Conservation (phyloP, 331 rosid genomes). For the Stylosanthes scabra region DNA sequence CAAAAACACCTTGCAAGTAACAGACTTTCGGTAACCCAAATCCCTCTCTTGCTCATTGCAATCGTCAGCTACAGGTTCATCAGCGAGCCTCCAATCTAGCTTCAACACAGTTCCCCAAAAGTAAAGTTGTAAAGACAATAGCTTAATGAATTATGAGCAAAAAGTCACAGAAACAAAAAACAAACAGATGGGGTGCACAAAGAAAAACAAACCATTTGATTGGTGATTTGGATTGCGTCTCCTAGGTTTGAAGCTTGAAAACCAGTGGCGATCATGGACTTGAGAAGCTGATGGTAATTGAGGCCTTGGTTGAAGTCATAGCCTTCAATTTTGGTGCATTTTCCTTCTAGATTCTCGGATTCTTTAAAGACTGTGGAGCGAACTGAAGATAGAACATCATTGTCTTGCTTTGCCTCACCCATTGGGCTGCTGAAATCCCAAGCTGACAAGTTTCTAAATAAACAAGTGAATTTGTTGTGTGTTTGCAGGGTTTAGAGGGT, state of each 20-base stretch:
- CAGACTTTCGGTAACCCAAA: constrained; percentile 53
- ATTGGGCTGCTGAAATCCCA: no score
- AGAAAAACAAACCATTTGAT: constrained; percentile 68
- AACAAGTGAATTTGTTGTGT: no score
- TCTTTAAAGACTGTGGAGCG: constrained; percentile 68
- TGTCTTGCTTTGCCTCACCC: constrained; percentile 49
- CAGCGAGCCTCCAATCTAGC: constrained; percentile 92
- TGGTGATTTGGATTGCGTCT: constrained; percentile 72
- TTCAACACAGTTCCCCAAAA: constrained; percentile 50
- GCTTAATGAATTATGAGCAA: no score
- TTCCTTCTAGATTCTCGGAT: constrained; percentile 68
- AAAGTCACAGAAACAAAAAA: neutral
- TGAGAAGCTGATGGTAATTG: constrained; percentile 63
- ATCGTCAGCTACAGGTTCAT: constrained; percentile 63
- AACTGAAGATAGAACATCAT: constrained; percentile 26
- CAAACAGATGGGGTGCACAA: neutral
- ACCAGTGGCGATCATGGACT: constrained; percentile 72
- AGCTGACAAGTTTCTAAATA: neutral
- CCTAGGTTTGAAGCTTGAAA: constrained; percentile 93
- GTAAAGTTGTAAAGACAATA: neutral
- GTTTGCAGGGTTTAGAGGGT: no score
- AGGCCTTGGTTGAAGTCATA: constrained; percentile 84
- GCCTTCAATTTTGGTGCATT: constrained; percentile 62
- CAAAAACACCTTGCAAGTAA: constrained; percentile 78
- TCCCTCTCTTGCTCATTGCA: constrained; percentile 64